Evolutionary conservation across 1,284 basidiomycete species (phyloP), one percentile per base, ranked within the genome.

Genomic region (Moniliophthora roreri): DNA sequence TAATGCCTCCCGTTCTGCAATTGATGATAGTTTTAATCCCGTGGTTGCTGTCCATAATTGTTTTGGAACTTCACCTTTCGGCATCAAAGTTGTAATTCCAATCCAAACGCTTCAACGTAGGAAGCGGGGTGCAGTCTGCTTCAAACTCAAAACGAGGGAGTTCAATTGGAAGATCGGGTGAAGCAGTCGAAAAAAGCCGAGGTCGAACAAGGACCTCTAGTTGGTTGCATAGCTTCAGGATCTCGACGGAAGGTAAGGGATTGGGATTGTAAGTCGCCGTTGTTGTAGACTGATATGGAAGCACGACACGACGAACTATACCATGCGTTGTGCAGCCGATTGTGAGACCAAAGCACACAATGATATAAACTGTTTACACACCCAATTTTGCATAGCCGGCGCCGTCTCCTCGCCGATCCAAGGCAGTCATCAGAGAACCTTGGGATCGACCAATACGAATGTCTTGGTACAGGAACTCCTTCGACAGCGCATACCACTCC

Each of bases 1-100:
- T 88, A 57, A 87, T 81, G 2, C 85, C 86, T 7, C 85, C 84
- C 11, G 81, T 73, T n/a, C n/a, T n/a, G n/a, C n/a, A n/a, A n/a
- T n/a, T n/a, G n/a, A n/a, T n/a, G n/a, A n/a, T n/a, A n/a, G n/a
- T n/a, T n/a, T n/a, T n/a, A n/a, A n/a, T n/a, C n/a, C n/a, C n/a
- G n/a, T n/a, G n/a, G n/a, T n/a, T n/a, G n/a, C n/a, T n/a, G n/a
- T n/a, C n/a, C n/a, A n/a, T n/a, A n/a, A n/a, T n/a, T n/a, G n/a
- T n/a, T n/a, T n/a, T n/a, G n/a, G n/a, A n/a, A n/a, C n/a, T n/a
- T n/a, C n/a, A n/a, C 51, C 79, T 76, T 24, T 83, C 77, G 26
- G 85, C 85, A 50, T 80, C 77, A 54, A 71, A 70, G 58, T 80
- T 66, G 59, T 85, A 76, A 78, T 82, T 86, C 84, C 85, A 88